Evolutionary conservation across 2,329 filamentous ascomycete genomes (phyloP).

Genomic region (Fonsecaea monophora): DNA sequence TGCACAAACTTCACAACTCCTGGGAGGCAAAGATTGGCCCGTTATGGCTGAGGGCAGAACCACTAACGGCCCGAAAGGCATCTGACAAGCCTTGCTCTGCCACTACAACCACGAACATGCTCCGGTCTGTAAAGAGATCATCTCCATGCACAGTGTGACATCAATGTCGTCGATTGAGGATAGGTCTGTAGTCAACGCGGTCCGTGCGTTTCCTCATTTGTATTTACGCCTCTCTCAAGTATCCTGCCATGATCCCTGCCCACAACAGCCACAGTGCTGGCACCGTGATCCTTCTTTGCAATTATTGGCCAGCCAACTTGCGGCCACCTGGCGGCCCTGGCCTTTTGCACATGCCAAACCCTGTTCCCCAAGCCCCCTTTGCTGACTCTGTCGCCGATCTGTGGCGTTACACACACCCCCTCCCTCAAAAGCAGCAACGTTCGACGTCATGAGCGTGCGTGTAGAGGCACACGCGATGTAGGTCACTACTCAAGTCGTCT

Average conservation of each 20-base stretch:
- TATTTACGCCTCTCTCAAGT: not conserved
- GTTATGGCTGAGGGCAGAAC: too few species aligned
- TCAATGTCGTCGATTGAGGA: slow-evolving; percentile 4
- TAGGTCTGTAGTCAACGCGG: not conserved
- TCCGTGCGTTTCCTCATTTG: slow-evolving; percentile 4
- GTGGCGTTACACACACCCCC: slow-evolving; percentile 12
- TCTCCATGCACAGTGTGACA: not conserved
- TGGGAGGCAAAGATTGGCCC: not conserved
- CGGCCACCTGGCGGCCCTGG: slow-evolving; percentile 11
- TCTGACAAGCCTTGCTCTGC: not conserved
- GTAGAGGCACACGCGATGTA: slow-evolving; percentile 19
- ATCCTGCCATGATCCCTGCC: slow-evolving; percentile 21
- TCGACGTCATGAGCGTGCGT: slow-evolving; percentile 35
- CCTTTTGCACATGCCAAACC: not conserved
- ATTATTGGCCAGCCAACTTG: slow-evolving; percentile 12
- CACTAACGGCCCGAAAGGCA: not conserved
- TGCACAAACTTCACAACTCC: not conserved
- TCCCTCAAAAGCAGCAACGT: slow-evolving; percentile 37
- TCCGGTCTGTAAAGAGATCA: not conserved
- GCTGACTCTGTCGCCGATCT: slow-evolving; percentile 14
- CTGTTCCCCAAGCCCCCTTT: not conserved
- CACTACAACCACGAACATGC: not conserved
- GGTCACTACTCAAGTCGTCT: slow-evolving; percentile 20
- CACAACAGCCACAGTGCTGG: slow-evolving; percentile 23
- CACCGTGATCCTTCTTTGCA: not conserved